Percentiles rank a stretch among this genome's conserved stretches.
These are phyloP conservation scores for Nannizziopsis barbatae DNA, from an alignment of 2,329 filamentous ascomycete genomes.

Conservation along the genomic window DNA sequence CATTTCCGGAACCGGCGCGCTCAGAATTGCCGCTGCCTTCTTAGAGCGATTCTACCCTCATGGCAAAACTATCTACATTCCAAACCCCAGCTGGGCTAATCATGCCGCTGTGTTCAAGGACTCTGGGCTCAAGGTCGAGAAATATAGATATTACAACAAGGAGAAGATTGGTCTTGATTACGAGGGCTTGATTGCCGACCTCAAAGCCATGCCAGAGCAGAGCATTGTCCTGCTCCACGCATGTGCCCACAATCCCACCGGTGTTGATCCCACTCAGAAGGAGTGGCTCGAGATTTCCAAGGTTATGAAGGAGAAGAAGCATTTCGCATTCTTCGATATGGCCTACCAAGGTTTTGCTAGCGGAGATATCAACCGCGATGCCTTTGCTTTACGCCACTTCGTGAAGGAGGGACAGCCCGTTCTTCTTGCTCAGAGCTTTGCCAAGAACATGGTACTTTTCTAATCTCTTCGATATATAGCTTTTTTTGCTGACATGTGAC, in stretches of 20 bases:
- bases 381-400: constrained; percentile 88
- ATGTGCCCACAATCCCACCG: constrained; percentile 95
- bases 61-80: constrained; percentile 93
- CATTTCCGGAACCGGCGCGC: constrained; percentile 93
- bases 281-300: constrained; percentile 89
- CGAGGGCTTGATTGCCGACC: constrained; percentile 78
- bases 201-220: constrained; percentile 75
- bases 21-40: constrained; percentile 91
- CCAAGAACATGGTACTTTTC: constrained; percentile 83
- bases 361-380: constrained; percentile 82
- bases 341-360: constrained; percentile 97
- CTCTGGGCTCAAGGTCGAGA: constrained; percentile 77
- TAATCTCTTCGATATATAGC: neutral
- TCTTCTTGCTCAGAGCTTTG: constrained; percentile 83
- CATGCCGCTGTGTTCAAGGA: constrained; percentile 95
- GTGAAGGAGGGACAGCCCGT: constrained; percentile 83
- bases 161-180: constrained; percentile 97
- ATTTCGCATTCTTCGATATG: constrained; percentile 99
- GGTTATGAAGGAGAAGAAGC: constrained; percentile 71
- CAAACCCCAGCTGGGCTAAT: constrained; percentile 94
- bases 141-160: constrained; percentile 99
- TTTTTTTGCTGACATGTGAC: neutral
- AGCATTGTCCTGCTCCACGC: constrained; percentile 92
- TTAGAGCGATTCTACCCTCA: constrained; percentile 81
- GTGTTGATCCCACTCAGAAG: constrained; percentile 80